These are phyloP conservation scores for Tubosaeta sp. DNA, from an alignment of 768 basidiomycete species.

Conservation along the genomic window DNA sequence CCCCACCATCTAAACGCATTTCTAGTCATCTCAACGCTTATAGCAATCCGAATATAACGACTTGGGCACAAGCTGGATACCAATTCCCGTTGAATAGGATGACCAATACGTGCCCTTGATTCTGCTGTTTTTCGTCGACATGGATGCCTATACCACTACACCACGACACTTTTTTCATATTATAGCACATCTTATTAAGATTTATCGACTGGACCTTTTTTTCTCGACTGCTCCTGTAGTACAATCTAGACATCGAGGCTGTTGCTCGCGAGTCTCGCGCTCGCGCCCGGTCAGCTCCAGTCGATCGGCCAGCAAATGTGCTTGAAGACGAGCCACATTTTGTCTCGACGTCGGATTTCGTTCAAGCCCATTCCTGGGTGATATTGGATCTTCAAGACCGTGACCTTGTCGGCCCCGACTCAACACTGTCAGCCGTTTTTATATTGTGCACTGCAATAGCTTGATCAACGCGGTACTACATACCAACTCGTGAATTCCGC, in stretches of 20 bases:
- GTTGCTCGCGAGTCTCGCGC: neutral
- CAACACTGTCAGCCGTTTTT: too few relatives aligned
- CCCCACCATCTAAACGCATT: slow-evolving; percentile 5
- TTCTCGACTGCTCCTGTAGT: slow-evolving; percentile 2
- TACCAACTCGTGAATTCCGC: too few relatives aligned
- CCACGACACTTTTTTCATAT: slow-evolving; percentile 20
- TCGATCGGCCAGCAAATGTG: neutral
- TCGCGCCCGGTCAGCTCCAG: neutral
- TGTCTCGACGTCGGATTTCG: too few relatives aligned
- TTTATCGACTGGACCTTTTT: slow-evolving; percentile 17
- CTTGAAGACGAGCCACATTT: too few relatives aligned
- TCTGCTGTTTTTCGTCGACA: slow-evolving; percentile 4
- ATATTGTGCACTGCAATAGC: too few relatives aligned
- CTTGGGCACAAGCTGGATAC: slow-evolving; percentile 76
- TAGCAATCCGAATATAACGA: slow-evolving; percentile 77
- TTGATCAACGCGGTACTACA: too few relatives aligned
- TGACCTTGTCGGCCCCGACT: too few relatives aligned
- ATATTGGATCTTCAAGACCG: too few relatives aligned
- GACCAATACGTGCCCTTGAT: slow-evolving; percentile 21
- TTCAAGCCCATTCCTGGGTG: too few relatives aligned
- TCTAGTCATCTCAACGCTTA: slow-evolving; percentile 51
- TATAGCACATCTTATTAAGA: slow-evolving; percentile 25
- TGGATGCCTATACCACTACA: slow-evolving; percentile 14
- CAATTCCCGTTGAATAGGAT: slow-evolving; percentile 65
- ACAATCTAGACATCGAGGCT: slow-evolving; percentile 13